Percentiles rank a stretch among this genome's conserved stretches.
These are phyloP conservation scores for Arctium lappa DNA, from an alignment of 129 eudicot genomes.

Conservation along the genomic window DNA sequence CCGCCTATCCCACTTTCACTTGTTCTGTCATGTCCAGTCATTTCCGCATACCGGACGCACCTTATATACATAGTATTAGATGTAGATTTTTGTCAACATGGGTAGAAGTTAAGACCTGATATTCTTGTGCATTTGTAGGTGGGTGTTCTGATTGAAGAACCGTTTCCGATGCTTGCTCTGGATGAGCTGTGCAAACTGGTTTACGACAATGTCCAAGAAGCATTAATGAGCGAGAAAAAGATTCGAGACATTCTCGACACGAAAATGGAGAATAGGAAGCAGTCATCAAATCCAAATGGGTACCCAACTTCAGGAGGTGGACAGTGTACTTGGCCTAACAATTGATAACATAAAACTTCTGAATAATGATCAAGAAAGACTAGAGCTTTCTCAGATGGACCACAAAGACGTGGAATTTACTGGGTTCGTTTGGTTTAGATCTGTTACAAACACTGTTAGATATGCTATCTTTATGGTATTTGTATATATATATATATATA, in stretches of 20 bases:
- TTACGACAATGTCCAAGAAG: constrained; percentile 60
- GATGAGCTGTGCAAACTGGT: constrained; percentile 71
- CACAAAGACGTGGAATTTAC: background rate
- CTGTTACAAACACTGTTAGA: background rate
- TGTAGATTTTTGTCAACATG: background rate
- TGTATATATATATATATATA: constrained; percentile 12
- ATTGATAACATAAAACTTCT: background rate
- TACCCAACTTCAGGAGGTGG: constrained; percentile 43
- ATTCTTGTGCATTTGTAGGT: constrained; percentile 51
- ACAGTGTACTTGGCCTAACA: constrained; percentile 29
- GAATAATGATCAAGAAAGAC: background rate
- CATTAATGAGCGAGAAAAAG: constrained; percentile 51
- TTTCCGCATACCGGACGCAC: background rate
- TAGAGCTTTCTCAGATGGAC: background rate
- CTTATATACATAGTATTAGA: background rate
- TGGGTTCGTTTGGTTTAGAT: background rate
- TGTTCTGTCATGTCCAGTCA: too few relatives aligned
- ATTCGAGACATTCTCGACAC: constrained; percentile 45
- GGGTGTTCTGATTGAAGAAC: constrained; percentile 99
- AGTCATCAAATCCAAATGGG: constrained; percentile 69
- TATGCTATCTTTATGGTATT: background rate
- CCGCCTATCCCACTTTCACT: background rate
- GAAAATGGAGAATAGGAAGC: constrained; percentile 42
- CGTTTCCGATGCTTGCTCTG: constrained; percentile 97
- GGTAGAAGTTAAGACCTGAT: background rate